Conservation (phyloP, 108 stramenopile species). For the Asterionellopsis glacialis region DNA sequence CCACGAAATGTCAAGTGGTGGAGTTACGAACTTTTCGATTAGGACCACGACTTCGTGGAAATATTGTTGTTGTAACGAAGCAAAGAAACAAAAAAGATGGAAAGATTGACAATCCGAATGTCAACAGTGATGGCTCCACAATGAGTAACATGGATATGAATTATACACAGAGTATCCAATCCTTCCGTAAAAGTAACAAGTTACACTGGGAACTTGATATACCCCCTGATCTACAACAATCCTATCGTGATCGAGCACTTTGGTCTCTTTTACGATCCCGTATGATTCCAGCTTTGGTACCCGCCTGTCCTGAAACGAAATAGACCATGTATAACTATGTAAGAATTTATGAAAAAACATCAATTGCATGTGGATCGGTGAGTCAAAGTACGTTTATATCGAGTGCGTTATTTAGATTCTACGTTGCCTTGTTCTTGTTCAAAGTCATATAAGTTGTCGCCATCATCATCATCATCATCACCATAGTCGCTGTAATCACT, state of each 20-base stretch:
- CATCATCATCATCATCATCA: not conserved
- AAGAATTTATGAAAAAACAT: too few species aligned
- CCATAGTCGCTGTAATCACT: not conserved
- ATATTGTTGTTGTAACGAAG: conserved; percentile 11
- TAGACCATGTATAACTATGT: too few species aligned
- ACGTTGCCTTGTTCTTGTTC: too few species aligned
- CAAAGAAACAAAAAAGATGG: not conserved
- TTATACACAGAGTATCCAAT: too few species aligned
- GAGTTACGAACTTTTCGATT: conserved; percentile 1
- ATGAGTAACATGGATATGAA: too few species aligned
- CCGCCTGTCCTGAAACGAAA: not conserved
- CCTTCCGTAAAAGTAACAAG: too few species aligned
- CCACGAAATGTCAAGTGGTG: conserved; percentile 5
- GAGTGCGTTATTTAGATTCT: too few species aligned
- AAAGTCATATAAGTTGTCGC: not conserved
- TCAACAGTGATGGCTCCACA: not conserved
- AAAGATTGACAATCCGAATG: not conserved
- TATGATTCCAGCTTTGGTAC: not conserved
- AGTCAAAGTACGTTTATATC: too few species aligned
- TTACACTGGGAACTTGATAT: too few species aligned
- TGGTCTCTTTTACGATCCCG: conserved; percentile 2
- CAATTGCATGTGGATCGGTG: too few species aligned
- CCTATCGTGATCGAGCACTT: conserved; percentile 4
- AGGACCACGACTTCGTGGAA: conserved; percentile 4
- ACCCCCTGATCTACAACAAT: too few species aligned